Conservation (phyloP, 2,329 filamentous ascomycete species). For the Purpureocillium takamizusanense region DNA sequence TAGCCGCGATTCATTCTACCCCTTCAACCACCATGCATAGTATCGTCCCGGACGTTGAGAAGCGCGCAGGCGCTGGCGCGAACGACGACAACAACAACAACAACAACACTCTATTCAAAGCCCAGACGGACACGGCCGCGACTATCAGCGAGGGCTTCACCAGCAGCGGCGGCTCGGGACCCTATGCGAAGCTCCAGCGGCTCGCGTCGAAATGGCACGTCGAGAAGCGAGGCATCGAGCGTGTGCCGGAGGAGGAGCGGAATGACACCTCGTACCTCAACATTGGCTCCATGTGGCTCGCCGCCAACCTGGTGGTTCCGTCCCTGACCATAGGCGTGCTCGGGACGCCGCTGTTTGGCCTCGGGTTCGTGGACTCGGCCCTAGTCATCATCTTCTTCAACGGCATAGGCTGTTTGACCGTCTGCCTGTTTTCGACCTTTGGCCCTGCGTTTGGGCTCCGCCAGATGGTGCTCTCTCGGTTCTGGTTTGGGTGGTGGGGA, state of each 20-base stretch:
- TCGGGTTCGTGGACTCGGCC: constrained; percentile 63
- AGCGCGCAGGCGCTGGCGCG: not conserved
- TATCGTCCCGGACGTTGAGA: not conserved
- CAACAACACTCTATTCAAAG: not conserved
- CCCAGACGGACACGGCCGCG: not conserved
- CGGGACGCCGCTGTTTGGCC: constrained; percentile 33
- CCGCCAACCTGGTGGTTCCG: constrained; percentile 69
- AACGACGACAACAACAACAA: too few relatives aligned
- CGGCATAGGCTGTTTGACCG: constrained; percentile 55
- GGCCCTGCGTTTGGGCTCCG: constrained; percentile 62
- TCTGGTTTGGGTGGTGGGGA: constrained; percentile 63
- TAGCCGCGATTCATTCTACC: constrained; percentile 1
- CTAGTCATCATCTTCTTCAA: constrained; percentile 67
- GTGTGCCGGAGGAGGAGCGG: constrained; percentile 61
- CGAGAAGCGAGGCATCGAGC: constrained; percentile 68
- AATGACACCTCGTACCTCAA: constrained; percentile 57
- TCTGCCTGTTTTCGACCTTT: constrained; percentile 68
- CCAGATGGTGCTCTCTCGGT: constrained; percentile 67
- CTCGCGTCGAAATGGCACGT: constrained; percentile 57
- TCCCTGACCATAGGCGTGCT: constrained; percentile 64
- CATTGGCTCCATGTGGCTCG: constrained; percentile 68
- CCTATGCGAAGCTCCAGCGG: constrained; percentile 40
- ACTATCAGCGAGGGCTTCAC: constrained; percentile 2
- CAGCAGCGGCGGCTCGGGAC: too few relatives aligned
- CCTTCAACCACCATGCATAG: constrained; percentile 3